These are phyloP conservation scores for Cladobotryum protrusum DNA, from an alignment of 2,329 filamentous ascomycete genomes.

Conservation along the genomic window DNA sequence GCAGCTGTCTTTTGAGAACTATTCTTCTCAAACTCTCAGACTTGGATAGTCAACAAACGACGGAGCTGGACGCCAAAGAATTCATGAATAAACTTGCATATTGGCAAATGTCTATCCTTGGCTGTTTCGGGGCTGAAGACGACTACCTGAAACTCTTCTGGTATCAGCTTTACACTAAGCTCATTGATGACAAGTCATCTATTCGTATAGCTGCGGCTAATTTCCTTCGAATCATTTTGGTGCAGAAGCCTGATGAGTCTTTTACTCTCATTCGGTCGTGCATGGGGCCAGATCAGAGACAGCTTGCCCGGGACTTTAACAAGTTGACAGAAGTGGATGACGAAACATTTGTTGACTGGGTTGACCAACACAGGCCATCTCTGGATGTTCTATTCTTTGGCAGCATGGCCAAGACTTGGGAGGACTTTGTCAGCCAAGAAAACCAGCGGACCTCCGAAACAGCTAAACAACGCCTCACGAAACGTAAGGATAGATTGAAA, in stretches of 20 bases:
- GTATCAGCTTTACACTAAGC: slow-evolving; percentile 86
- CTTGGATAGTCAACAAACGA: slow-evolving; percentile 58
- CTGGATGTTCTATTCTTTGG: slow-evolving; percentile 80
- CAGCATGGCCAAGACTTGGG: slow-evolving; percentile 76
- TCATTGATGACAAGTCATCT: slow-evolving; percentile 62
- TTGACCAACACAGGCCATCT: slow-evolving; percentile 72
- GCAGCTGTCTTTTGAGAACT: slow-evolving; percentile 70
- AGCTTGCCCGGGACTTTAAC: slow-evolving; percentile 70
- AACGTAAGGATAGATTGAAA: slow-evolving; percentile 75
- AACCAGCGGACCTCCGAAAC: slow-evolving; percentile 75
- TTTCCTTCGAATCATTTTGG: slow-evolving; percentile 84
- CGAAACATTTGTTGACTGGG: slow-evolving; percentile 79
- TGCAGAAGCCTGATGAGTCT: slow-evolving; percentile 86
- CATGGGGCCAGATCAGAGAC: slow-evolving; percentile 62
- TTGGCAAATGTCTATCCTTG: slow-evolving; percentile 89
- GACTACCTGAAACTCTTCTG: slow-evolving; percentile 80
- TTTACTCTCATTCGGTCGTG: slow-evolving; percentile 66
- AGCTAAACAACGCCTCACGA: slow-evolving; percentile 61
- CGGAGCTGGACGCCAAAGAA: slow-evolving; percentile 56
- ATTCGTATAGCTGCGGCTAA: slow-evolving; percentile 74
- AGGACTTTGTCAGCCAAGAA: slow-evolving; percentile 76
- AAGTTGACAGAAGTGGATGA: slow-evolving; percentile 85
- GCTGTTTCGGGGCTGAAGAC: slow-evolving; percentile 69
- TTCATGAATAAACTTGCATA: slow-evolving; percentile 85
- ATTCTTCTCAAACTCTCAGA: slow-evolving; percentile 79